Percentiles rank a stretch among this genome's conserved stretches.
Conservation (phyloP, 441 rosid species). For the Adansonia rubrostipa region DNA sequence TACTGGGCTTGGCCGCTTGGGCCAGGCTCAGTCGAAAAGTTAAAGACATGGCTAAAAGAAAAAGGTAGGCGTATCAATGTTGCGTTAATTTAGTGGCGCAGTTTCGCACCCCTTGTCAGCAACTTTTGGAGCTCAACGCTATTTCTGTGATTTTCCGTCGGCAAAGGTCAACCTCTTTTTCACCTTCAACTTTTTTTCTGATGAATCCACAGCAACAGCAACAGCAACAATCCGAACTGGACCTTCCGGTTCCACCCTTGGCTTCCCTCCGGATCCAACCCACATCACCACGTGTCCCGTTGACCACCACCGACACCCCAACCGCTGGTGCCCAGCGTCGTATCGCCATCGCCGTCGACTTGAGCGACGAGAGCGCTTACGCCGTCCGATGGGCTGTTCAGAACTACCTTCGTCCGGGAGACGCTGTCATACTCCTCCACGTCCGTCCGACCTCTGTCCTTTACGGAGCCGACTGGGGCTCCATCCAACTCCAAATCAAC, state of each 20-base stretch:
- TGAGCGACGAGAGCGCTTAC: conserved; percentile 52
- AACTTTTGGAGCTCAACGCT: too few relatives aligned
- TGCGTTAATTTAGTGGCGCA: too few relatives aligned
- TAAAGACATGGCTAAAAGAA: too few relatives aligned
- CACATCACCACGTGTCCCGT: conserved; percentile 26
- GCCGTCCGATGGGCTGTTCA: conserved; percentile 53
- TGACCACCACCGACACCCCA: conserved; percentile 24
- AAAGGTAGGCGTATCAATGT: too few relatives aligned
- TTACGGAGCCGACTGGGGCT: conserved; percentile 59
- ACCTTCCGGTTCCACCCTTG: conserved; percentile 36
- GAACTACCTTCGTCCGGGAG: conserved; percentile 54
- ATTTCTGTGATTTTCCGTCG: too few relatives aligned
- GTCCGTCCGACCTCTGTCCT: conserved; percentile 52
- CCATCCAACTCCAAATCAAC: conserved; percentile 30
- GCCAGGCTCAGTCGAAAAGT: too few relatives aligned
- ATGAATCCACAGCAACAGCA: conserved; percentile 20
- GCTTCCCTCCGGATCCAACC: conserved; percentile 37
- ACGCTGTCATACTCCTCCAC: conserved; percentile 52
- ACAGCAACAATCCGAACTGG: conserved; percentile 26
- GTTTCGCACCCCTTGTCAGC: too few relatives aligned
- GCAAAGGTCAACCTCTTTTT: too few relatives aligned
- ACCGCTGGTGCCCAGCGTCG: conserved; percentile 38
- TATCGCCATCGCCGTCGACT: conserved; percentile 54
- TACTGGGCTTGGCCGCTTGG: too few relatives aligned
- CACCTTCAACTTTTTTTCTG: not conserved